These are phyloP conservation scores for Yamagishiella unicocca DNA, from an alignment of 139 green algal genomes.

Conservation along the genomic window DNA sequence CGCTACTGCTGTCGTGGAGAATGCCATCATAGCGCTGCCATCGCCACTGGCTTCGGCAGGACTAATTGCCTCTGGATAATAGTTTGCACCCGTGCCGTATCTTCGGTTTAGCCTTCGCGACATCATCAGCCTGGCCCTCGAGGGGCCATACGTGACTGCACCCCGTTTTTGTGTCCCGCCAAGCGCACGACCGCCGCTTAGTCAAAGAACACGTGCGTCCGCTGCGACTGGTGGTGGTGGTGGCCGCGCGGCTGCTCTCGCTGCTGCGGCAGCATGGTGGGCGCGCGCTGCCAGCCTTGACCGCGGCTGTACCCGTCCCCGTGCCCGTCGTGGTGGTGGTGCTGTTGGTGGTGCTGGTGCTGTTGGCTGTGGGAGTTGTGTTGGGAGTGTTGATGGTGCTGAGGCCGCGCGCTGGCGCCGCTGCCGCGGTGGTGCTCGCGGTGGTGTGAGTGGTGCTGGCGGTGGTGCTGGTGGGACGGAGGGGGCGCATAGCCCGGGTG, in stretches of 20 bases:
- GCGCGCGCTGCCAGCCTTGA: conserved; percentile 5
- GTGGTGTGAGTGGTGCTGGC: not conserved
- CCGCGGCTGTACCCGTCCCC: not conserved
- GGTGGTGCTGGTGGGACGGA: not conserved
- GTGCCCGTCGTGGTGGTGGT: not conserved
- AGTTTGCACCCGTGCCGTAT: too few relatives aligned
- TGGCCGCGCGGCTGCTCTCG: not conserved
- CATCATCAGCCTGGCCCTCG: too few relatives aligned
- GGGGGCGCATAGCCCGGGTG: conserved; percentile 12
- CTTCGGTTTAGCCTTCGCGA: too few relatives aligned
- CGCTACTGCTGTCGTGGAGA: too few relatives aligned
- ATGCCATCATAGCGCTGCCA: too few relatives aligned
- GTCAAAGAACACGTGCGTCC: conserved; percentile 35
- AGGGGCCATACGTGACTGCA: too few relatives aligned
- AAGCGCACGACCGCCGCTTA: not conserved
- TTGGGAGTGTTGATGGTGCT: not conserved
- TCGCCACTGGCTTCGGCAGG: too few relatives aligned
- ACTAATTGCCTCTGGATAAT: too few relatives aligned
- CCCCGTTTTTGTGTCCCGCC: too few relatives aligned
- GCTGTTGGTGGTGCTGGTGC: not conserved
- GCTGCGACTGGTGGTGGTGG: not conserved
- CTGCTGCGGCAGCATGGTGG: not conserved
- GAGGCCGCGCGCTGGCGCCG: not conserved
- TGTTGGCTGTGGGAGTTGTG: not conserved
- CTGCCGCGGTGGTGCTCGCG: not conserved